Base-by-base conservation (phyloP, 2,329 filamentous ascomycete genomes). In the Paecilomyces niveus region DNA sequence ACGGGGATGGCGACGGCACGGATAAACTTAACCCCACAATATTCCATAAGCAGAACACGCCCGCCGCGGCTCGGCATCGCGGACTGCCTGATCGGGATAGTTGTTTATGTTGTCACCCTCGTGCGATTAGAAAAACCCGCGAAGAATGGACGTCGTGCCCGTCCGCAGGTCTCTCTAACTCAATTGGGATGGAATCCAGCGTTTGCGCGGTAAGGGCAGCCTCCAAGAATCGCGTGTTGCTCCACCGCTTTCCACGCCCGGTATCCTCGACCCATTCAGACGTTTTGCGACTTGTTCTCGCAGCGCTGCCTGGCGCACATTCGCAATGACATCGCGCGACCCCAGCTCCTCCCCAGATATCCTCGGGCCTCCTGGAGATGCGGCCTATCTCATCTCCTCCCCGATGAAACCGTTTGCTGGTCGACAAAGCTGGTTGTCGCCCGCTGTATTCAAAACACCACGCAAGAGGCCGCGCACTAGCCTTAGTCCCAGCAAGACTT, bases 321-420 rank as follows among this genome's bases (percentile, higher is more conserved):
- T 55, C 50, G 59, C 56, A 58, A 72, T 74, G 68, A 68, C 67
- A 58, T 69, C 69, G 59, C 70, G 68, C 63, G 75, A 68, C 60
- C 58, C 66, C 55, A 76, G 68, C 63, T 77, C 75, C 59, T 77
- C 75, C 50, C 74, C 75, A 53, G 75, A 77, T 68, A 68, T 76
- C 56, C 68, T 77, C 58, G 74, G 70, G 26, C 74, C 75, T 53
- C 70, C 75, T 60, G 75, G 74, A 58, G 74, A 77, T 63, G 70
- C 68, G 35, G 70, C 76, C 21, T 77, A 76, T 62, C 63, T 77
- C 32, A 71, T 77, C 31, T 76, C 75, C 21, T 77, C 75, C 4
- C 75, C 75, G 1, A 68, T 69, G 13, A 75, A 73, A 57, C 70
- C 74, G 3, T 74, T 75, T 54, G 18, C 64, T 9, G 71, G 72